phyloP scores from a whole-genome alignment of 495 filamentous ascomycete genomes.

The Podospora didyma region DNA sequence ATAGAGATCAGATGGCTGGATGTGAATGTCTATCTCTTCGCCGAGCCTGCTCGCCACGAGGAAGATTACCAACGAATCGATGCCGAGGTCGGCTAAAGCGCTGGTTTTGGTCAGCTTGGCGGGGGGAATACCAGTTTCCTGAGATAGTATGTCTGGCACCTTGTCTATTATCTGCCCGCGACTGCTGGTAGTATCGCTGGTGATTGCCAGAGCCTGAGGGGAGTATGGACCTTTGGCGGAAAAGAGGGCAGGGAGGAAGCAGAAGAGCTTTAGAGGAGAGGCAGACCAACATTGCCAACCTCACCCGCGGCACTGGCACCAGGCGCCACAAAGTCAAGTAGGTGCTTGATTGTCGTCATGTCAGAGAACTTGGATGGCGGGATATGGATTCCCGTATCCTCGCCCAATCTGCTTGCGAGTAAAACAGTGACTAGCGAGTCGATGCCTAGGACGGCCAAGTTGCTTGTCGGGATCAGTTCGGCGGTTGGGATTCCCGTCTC shows the following conservation, averaged over 20 bases:
- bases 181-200: not conserved
- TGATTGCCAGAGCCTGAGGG: not conserved
- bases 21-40: conserved; percentile 35
- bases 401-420: too few species aligned
- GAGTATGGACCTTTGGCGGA: not conserved
- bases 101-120: conserved; percentile 31
- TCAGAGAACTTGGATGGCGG: not conserved
- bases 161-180: conserved; percentile 5
- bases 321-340: not conserved
- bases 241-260: not conserved
- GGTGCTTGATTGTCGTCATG: not conserved
- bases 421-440: too few species aligned
- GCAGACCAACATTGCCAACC: too few species aligned
- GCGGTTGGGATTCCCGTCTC: not conserved
- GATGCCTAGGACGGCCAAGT: too few species aligned
- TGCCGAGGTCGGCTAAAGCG: conserved; percentile 32
- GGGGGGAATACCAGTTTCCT: conserved; percentile 40
- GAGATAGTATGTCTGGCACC: conserved; percentile 32
- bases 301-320: too few species aligned
- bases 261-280: too few species aligned
- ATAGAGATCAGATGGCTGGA: conserved; percentile 11
- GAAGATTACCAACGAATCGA: conserved; percentile 39
- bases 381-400: too few species aligned
- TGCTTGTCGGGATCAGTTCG: too few species aligned
- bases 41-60: conserved; percentile 31